A percentile compares a stretch with the other conserved stretches of the same genome.
Conservation (phyloP, 768 basidiomycete genomes). For the Hericium rajendrae region DNA sequence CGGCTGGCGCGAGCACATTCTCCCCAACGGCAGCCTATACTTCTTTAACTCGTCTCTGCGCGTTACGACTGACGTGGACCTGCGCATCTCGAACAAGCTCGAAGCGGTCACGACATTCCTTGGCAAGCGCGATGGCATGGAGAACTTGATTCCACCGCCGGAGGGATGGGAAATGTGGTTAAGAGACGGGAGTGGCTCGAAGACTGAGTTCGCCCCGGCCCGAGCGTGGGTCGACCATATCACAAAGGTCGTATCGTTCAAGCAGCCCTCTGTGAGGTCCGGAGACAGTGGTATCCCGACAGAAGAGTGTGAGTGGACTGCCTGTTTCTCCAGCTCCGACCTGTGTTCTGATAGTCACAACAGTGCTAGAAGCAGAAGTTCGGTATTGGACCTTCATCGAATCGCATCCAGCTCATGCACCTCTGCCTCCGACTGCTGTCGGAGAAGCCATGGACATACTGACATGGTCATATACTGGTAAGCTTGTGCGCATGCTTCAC, state of each 20-base stretch:
- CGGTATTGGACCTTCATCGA: conserved; percentile 80
- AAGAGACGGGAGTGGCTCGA: conserved; percentile 28
- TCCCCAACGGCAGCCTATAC: conserved; percentile 68
- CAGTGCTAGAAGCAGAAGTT: conserved; percentile 69
- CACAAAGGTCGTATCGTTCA: conserved; percentile 39
- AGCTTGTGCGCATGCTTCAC: background rate
- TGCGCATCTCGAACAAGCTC: conserved; percentile 43
- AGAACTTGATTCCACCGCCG: conserved; percentile 22
- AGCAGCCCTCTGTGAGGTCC: conserved; percentile 28
- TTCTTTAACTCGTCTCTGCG: conserved; percentile 55
- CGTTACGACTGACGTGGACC: conserved; percentile 62
- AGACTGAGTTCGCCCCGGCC: conserved; percentile 28
- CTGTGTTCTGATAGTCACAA: background rate
- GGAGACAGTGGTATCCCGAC: conserved; percentile 17
- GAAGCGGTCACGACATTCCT: conserved; percentile 41
- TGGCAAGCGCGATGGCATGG: conserved; percentile 21
- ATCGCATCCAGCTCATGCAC: conserved; percentile 63
- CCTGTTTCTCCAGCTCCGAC: background rate
- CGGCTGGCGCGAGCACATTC: conserved; percentile 68
- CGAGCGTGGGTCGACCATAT: conserved; percentile 62
- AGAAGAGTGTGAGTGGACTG: conserved; percentile 31
- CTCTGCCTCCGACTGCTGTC: conserved; percentile 45
- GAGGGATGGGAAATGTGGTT: conserved; percentile 57
- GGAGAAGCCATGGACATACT: conserved; percentile 66
- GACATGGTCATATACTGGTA: conserved; percentile 75